Evolutionary conservation across 345 rosid genomes (phyloP).

Genomic region (Raphanus raphanistrum): DNA sequence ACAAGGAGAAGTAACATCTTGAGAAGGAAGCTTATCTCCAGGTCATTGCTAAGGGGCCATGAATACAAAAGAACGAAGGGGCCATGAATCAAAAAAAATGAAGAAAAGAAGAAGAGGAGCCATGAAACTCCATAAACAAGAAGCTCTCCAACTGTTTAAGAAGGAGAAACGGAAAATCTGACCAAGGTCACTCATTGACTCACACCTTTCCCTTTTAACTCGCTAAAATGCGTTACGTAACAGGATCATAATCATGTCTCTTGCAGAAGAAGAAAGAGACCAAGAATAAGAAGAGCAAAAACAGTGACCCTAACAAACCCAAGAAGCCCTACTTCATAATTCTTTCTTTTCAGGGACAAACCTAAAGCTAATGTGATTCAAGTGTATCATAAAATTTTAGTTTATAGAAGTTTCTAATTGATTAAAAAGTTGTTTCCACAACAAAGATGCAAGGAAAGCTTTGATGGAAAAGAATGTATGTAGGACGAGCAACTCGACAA

Average conservation of each 20-base stretch:
- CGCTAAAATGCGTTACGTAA: not conserved
- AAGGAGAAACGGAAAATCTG: constrained; percentile 81
- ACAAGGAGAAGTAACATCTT: constrained; percentile 74
- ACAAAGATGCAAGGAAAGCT: constrained; percentile 68
- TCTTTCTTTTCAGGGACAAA: constrained; percentile 57
- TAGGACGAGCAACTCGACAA: constrained; percentile 60
- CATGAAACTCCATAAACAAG: constrained; percentile 79
- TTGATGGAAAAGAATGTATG: constrained; percentile 60
- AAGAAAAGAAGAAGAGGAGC: constrained; percentile 56
- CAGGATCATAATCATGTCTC: not conserved
- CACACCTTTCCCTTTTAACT: not conserved
- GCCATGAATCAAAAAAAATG: constrained; percentile 43
- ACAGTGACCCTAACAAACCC: constrained; percentile 80
- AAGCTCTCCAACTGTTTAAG: constrained; percentile 78
- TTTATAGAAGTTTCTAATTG: not conserved
- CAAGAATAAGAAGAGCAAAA: constrained; percentile 60
- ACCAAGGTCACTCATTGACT: constrained; percentile 54
- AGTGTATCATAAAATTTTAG: not conserved
- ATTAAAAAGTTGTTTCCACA: not conserved
- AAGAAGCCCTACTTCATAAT: constrained; percentile 91
- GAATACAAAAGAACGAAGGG: constrained; percentile 65
- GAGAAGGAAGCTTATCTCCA: constrained; percentile 76
- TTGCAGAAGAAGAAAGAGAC: constrained; percentile 68
- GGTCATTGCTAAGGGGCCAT: constrained; percentile 51
- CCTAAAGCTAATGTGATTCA: not conserved